Evolutionary conservation across 2,329 filamentous ascomycete genomes (phyloP).

Genomic region (Aspergillus luchuensis): DNA sequence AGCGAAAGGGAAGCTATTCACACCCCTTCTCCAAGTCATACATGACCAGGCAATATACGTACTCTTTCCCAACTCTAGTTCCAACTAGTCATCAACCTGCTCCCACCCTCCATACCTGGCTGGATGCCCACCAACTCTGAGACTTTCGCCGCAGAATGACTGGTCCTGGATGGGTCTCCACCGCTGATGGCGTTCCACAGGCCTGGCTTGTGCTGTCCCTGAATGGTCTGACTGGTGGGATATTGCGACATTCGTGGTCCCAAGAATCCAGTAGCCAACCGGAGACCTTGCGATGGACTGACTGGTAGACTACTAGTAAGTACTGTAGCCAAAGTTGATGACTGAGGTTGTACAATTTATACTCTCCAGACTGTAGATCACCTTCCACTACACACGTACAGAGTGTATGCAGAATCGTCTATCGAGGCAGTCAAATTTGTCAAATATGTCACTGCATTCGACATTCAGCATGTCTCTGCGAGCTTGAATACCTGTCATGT

Average conservation of each 20-base stretch:
- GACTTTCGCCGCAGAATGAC: not conserved
- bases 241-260: not conserved
- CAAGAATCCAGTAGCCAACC: not conserved
- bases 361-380: not conserved
- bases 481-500: not conserved
- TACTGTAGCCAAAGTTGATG: not conserved
- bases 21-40: not conserved
- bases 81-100: not conserved
- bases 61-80: not conserved
- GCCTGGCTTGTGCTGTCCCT: not conserved
- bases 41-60: not conserved
- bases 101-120: not conserved
- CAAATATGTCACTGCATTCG: not conserved
- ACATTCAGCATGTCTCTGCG: not conserved
- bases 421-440: not conserved
- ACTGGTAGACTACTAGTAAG: not conserved
- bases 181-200: not conserved
- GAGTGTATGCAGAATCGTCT: not conserved
- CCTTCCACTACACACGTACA: not conserved
- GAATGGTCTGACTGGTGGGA: not conserved
- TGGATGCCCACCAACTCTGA: not conserved
- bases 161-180: slow-evolving; percentile 1
- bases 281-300: not conserved
- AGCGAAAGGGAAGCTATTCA: slow-evolving; percentile 3
- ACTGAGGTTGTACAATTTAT: not conserved